Conservation (phyloP, 208 protist genomes). For the Acanthamoeba castellanii region DNA sequence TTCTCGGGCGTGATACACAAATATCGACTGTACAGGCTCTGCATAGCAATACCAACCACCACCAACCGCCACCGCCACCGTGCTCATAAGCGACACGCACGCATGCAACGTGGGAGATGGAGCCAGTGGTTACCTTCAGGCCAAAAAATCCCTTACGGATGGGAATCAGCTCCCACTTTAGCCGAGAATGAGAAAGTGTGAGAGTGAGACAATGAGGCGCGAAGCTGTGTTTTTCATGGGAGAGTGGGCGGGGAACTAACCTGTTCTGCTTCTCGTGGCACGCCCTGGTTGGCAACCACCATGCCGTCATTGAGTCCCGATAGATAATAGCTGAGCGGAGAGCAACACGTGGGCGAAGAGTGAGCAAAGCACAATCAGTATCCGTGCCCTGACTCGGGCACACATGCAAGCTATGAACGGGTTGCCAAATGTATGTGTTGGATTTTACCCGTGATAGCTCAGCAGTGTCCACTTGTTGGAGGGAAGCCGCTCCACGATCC, state of each 20-base stretch:
- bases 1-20: conserved; percentile 22
- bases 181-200: neutral
- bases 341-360: neutral
- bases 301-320: conserved; percentile 1
- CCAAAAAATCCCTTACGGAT: neutral
- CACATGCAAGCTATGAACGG: neutral
- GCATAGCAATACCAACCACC: neutral
- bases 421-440: neutral
- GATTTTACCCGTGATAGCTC: neutral
- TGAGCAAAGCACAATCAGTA: neutral
- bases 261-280: conserved; percentile 2
- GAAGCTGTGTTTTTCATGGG: neutral
- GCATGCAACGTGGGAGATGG: neutral
- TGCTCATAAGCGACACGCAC: neutral
- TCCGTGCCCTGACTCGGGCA: neutral
- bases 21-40: conserved; percentile 10
- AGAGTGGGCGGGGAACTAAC: neutral
- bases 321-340: neutral
- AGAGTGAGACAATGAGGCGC: neutral
- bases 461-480: neutral
- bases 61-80: neutral
- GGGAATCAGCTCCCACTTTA: neutral
- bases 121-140: neutral
- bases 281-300: neutral
- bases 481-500: neutral